A percentile compares a stretch with the other conserved stretches of the same genome.
Evolutionary conservation across 768 basidiomycete species (phyloP).

Genomic region (Suillus variegatus): DNA sequence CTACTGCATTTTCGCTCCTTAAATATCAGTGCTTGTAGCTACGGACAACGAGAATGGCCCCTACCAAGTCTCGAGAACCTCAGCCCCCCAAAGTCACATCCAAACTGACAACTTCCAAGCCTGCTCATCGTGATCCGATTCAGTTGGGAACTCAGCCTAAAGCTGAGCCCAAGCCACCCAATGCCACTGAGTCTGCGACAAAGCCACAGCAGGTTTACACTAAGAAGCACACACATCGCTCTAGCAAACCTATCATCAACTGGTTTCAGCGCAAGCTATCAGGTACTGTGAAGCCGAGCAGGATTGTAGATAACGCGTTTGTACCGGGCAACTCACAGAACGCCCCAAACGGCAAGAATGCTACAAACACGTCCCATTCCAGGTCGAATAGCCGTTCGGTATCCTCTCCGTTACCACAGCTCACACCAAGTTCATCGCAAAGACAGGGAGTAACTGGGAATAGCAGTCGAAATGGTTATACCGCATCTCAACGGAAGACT

Average conservation of each 20-base stretch:
- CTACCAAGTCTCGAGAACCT: conserved; percentile 16
- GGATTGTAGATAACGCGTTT: conserved; percentile 37
- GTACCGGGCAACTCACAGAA: conserved; percentile 15
- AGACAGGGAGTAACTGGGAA: conserved; percentile 24
- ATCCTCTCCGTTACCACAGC: conserved; percentile 31
- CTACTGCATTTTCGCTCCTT: conserved; percentile 1
- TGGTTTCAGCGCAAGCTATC: conserved; percentile 89
- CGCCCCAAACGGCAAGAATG: conserved; percentile 16
- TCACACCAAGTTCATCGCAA: conserved; percentile 21
- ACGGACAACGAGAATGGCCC: conserved; percentile 13
- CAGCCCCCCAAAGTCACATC: conserved; percentile 17
- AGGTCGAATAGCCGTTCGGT: conserved; percentile 28
- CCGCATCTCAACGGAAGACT: conserved; percentile 49
- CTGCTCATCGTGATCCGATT: neutral
- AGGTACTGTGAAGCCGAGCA: conserved; percentile 62
- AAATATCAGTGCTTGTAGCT: conserved; percentile 10
- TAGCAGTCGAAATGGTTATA: conserved; percentile 14
- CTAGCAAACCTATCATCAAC: conserved; percentile 84
- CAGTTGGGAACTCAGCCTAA: conserved; percentile 14
- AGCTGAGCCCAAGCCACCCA: conserved; percentile 17
- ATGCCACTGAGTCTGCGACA: conserved; percentile 19
- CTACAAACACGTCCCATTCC: conserved; percentile 14
- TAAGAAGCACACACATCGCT: conserved; percentile 67
- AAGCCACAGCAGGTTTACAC: conserved; percentile 38
- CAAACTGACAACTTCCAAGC: conserved; percentile 12